phyloP scores from a whole-genome alignment of 2,329 filamentous ascomycete species.

The Nothophoma quercina region DNA sequence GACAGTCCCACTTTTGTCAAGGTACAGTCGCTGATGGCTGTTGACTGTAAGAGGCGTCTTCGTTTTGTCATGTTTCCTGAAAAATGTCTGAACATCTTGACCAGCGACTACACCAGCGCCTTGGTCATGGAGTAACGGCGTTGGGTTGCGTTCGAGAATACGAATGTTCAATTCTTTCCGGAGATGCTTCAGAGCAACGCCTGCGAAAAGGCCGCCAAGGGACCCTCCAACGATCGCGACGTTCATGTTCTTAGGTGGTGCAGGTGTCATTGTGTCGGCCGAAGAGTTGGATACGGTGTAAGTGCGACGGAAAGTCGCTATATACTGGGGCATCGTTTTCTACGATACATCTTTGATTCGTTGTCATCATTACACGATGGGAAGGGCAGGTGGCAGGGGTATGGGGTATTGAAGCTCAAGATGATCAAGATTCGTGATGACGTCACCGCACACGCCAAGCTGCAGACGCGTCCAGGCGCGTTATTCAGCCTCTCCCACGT shows the following conservation, averaged over 20 bases:
- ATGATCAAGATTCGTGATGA: neutral
- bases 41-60: constrained; percentile 26
- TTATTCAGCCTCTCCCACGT: too few species aligned
- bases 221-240: constrained; percentile 36
- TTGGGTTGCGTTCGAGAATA: constrained; percentile 37
- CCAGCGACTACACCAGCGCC: constrained; percentile 38
- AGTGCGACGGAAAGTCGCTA: neutral
- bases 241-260: constrained; percentile 30
- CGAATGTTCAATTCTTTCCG: constrained; percentile 30
- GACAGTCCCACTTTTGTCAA: constrained; percentile 27
- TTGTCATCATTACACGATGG: constrained; percentile 9
- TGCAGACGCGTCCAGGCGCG: too few species aligned
- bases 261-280: constrained; percentile 15
- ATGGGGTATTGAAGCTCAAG: too few species aligned
- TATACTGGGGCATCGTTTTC: neutral
- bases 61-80: constrained; percentile 30
- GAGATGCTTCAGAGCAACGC: constrained; percentile 32
- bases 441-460: neutral
- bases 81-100: constrained; percentile 31
- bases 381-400: constrained; percentile 6
- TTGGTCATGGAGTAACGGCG: constrained; percentile 36
- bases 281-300: neutral
- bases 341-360: neutral
- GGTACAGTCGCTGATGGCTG: constrained; percentile 30
- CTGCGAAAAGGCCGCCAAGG: constrained; percentile 31